Evolutionary conservation across 2,329 filamentous ascomycete genomes (phyloP).

Genomic region (Cryphonectria carpinicola): DNA sequence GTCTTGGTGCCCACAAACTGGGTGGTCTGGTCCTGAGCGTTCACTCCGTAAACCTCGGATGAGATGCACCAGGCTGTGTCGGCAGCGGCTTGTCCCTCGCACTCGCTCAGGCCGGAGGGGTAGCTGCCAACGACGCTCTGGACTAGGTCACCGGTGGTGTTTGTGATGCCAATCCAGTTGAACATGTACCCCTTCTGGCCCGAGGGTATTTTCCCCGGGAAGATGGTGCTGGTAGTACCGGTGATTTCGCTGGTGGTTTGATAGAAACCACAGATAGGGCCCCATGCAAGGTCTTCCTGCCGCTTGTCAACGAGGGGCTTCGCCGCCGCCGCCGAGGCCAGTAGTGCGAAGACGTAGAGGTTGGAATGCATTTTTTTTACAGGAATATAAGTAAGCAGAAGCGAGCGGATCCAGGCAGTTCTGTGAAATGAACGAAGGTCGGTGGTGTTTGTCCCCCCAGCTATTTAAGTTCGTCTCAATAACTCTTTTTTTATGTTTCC

Average conservation of each 20-base stretch:
- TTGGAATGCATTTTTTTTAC: conserved; percentile 14
- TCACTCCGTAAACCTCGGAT: conserved; percentile 34
- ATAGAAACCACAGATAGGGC: conserved; percentile 32
- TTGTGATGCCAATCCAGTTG: conserved; percentile 35
- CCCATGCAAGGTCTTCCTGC: conserved; percentile 31
- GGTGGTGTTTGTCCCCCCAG: neutral
- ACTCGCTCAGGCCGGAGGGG: conserved; percentile 32
- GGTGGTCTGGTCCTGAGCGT: conserved; percentile 24
- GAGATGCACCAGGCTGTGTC: conserved; percentile 35
- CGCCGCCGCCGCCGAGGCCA: conserved; percentile 22
- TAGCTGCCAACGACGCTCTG: conserved; percentile 32
- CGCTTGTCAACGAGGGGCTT: conserved; percentile 25
- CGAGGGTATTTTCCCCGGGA: conserved; percentile 34
- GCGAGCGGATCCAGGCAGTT: neutral
- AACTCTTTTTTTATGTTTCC: neutral
- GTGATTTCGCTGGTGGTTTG: conserved; percentile 32
- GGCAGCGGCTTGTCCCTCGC: conserved; percentile 30
- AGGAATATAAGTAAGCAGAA: neutral
- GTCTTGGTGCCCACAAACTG: conserved; percentile 33
- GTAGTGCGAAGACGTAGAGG: conserved; percentile 18
- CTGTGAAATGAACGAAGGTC: neutral
- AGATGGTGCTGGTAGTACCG: conserved; percentile 34
- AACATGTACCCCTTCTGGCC: conserved; percentile 34
- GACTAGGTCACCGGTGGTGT: conserved; percentile 35
- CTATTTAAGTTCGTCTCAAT: neutral